These are phyloP conservation scores for Phaeotremella fagi DNA, from an alignment of 768 basidiomycete species.

Conservation along the genomic window DNA sequence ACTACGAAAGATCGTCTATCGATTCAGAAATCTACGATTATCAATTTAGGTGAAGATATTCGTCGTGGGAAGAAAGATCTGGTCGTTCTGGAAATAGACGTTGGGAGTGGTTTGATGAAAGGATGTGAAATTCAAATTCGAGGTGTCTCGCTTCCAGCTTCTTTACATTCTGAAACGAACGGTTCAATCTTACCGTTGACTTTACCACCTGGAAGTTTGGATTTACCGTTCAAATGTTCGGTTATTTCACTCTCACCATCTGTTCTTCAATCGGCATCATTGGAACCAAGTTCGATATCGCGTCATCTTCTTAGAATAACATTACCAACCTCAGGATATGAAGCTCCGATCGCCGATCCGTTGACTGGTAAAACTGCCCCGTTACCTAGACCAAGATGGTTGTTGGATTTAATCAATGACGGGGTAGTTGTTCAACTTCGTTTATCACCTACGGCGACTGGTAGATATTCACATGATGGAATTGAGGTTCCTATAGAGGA, in stretches of 20 bases:
- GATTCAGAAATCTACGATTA: conserved; percentile 51
- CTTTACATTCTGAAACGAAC: conserved; percentile 55
- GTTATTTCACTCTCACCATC: conserved; percentile 77
- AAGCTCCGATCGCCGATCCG: conserved; percentile 72
- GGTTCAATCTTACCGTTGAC: conserved; percentile 20
- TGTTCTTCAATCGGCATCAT: conserved; percentile 60
- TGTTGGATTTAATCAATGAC: conserved; percentile 56
- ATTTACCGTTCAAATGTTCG: conserved; percentile 51
- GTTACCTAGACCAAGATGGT: conserved; percentile 60
- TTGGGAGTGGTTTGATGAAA: conserved; percentile 45
- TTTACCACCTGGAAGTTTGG: conserved; percentile 11
- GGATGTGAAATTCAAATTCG: conserved; percentile 50
- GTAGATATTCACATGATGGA: conserved; percentile 21
- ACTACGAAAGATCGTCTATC: conserved; percentile 45
- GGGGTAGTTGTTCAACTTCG: conserved; percentile 59
- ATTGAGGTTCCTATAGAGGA: conserved; percentile 49
- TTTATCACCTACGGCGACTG: conserved; percentile 45
- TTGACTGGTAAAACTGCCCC: conserved; percentile 58
- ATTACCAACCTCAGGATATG: conserved; percentile 75
- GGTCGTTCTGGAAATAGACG: conserved; percentile 60
- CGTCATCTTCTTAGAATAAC: conserved; percentile 73
- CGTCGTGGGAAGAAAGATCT: conserved; percentile 58
- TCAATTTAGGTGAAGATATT: conserved; percentile 48
- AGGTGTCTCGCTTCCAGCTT: conserved; percentile 32
- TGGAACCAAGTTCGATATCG: conserved; percentile 54